These are phyloP conservation scores for Jaltomata sinuosa DNA, from an alignment of 257 asterid species.

Conservation along the genomic window DNA sequence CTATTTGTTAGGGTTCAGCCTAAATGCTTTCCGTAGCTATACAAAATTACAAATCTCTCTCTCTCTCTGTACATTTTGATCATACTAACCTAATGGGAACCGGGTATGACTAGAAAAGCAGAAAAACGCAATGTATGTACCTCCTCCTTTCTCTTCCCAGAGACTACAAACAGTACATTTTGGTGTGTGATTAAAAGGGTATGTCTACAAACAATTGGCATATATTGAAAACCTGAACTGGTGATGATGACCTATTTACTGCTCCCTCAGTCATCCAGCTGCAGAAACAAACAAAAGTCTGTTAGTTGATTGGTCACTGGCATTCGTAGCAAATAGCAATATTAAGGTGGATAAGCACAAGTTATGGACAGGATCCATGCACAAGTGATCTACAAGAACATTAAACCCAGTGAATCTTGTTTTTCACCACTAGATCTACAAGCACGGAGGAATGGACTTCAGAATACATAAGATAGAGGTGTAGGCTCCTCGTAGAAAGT, in stretches of 20 bases:
- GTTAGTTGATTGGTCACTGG: not conserved
- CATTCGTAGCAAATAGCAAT: not conserved
- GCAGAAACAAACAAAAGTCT: not conserved
- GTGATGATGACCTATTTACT: not conserved
- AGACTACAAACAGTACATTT: not conserved
- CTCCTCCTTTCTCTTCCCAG: not conserved
- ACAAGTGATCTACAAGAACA: not conserved
- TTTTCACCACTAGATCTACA: too few relatives aligned
- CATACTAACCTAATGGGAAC: not conserved
- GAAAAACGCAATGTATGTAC: not conserved
- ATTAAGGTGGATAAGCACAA: not conserved
- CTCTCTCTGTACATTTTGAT: not conserved
- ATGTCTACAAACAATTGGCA: not conserved
- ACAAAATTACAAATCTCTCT: too few relatives aligned
- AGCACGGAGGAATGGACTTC: not conserved
- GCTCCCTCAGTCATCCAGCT: not conserved
- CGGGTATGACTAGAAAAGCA: not conserved
- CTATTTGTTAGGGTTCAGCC: not conserved
- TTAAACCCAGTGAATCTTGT: too few relatives aligned
- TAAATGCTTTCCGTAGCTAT: not conserved
- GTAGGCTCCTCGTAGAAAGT: not conserved
- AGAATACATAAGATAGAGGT: not conserved
- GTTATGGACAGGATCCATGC: not conserved
- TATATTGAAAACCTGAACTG: not conserved
- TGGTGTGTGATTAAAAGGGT: not conserved